phyloP scores from a whole-genome alignment of 2,329 filamentous ascomycete genomes.

The Fusarium goolgardi region DNA sequence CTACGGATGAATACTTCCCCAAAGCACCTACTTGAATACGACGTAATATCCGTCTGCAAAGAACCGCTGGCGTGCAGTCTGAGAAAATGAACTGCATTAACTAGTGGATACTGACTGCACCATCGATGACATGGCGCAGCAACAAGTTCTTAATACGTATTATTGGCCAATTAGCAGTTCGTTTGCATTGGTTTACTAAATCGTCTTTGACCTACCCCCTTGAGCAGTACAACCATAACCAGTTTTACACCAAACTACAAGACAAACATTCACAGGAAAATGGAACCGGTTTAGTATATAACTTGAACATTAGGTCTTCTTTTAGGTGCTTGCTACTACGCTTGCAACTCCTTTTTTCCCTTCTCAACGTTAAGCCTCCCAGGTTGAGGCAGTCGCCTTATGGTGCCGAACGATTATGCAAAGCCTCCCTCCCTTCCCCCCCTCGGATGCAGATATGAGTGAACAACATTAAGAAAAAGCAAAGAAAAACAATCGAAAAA shows the following conservation, averaged over 20 bases:
- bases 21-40: background rate
- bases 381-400: constrained; percentile 6
- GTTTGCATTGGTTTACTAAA: no score
- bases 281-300: background rate
- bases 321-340: constrained; percentile 32
- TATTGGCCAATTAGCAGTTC: background rate
- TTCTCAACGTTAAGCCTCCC: constrained; percentile 25
- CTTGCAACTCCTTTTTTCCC: constrained; percentile 23
- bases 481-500: constrained; percentile 7
- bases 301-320: constrained; percentile 32
- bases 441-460: constrained; percentile 25
- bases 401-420: constrained; percentile 40
- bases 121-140: background rate
- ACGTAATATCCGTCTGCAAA: background rate
- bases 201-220: background rate
- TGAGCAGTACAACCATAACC: background rate
- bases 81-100: background rate
- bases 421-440: constrained; percentile 14
- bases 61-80: no score
- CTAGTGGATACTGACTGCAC: background rate
- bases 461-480: constrained; percentile 11
- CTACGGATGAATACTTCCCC: background rate
- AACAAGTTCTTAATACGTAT: background rate
- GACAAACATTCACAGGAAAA: background rate
- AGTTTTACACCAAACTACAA: background rate